Conservation (phyloP, 192 early-diverging fungal species). For the Gryganskiella cystojenkinii region DNA sequence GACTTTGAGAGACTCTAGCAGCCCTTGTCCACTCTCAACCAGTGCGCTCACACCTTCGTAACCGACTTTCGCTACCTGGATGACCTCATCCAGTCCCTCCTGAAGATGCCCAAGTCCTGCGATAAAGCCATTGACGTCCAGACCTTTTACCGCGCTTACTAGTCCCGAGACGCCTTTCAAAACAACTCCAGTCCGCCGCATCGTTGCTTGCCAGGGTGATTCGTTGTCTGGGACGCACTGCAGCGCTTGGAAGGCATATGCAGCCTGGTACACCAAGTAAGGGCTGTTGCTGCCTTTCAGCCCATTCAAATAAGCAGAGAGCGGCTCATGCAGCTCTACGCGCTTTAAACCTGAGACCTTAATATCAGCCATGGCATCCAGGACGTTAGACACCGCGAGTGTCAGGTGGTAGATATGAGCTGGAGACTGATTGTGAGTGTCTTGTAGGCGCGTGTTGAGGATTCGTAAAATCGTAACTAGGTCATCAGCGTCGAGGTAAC, state of each 20-base stretch:
- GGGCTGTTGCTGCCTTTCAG: neutral
- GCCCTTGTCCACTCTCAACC: neutral
- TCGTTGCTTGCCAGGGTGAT: neutral
- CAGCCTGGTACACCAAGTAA: slow-evolving; percentile 4
- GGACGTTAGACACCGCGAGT: neutral
- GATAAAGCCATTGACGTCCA: neutral
- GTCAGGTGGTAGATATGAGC: neutral
- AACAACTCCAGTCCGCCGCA: neutral
- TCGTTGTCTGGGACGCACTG: slow-evolving; percentile 8
- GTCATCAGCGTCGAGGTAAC: slow-evolving; percentile 1
- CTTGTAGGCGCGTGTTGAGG: neutral
- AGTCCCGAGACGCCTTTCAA: neutral
- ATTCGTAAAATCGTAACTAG: neutral
- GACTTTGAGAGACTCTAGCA: neutral
- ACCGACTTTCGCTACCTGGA: too few species aligned
- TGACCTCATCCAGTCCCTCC: neutral
- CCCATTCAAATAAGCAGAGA: neutral
- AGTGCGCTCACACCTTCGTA: neutral
- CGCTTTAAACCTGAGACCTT: slow-evolving; percentile 2
- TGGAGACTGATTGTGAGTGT: neutral
- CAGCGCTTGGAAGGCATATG: neutral
- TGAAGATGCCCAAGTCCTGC: neutral
- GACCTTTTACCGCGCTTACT: neutral
- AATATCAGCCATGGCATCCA: slow-evolving; percentile 6
- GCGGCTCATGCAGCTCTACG: neutral